phyloP scores from a whole-genome alignment of 768 basidiomycete species.

The Lactifluus hygrophoroides region DNA sequence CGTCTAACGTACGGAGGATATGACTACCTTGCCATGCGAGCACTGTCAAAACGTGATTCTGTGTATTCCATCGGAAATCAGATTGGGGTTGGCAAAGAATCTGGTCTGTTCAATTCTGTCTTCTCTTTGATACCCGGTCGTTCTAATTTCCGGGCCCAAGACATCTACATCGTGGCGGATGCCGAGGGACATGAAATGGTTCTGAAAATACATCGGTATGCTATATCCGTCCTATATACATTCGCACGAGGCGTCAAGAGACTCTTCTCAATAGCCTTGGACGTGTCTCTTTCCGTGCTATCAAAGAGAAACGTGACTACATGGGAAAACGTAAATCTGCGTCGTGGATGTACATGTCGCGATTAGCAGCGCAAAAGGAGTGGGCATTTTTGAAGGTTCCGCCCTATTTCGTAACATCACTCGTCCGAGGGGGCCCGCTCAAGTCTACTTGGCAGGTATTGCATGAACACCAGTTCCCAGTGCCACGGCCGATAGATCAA shows the following conservation, averaged over 20 bases:
- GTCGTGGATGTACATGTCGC: slow-evolving; percentile 99
- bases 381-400: slow-evolving; percentile 98
- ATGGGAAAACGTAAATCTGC: slow-evolving; percentile 92
- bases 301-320: slow-evolving; percentile 96
- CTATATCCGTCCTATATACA: not conserved
- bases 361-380: slow-evolving; percentile 93
- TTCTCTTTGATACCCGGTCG: not conserved
- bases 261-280: slow-evolving; percentile 56
- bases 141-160: slow-evolving; percentile 31
- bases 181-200: slow-evolving; percentile 79
- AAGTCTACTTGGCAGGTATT: slow-evolving; percentile 50
- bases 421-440: not conserved
- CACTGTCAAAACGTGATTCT: slow-evolving; percentile 82
- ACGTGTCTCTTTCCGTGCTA: slow-evolving; percentile 93
- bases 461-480: slow-evolving; percentile 86
- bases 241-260: slow-evolving; percentile 1
- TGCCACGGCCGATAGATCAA: slow-evolving; percentile 91
- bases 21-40: slow-evolving; percentile 90
- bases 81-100: slow-evolving; percentile 98
- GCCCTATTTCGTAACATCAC: slow-evolving; percentile 3
- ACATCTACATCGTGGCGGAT: slow-evolving; percentile 88
- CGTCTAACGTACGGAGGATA: slow-evolving; percentile 98
- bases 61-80: slow-evolving; percentile 92
- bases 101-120: slow-evolving; percentile 43
- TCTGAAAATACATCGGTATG: slow-evolving; percentile 86